These are phyloP conservation scores for Sergeia podlipaevii DNA, from an alignment of 208 protist species.

Conservation along the genomic window DNA sequence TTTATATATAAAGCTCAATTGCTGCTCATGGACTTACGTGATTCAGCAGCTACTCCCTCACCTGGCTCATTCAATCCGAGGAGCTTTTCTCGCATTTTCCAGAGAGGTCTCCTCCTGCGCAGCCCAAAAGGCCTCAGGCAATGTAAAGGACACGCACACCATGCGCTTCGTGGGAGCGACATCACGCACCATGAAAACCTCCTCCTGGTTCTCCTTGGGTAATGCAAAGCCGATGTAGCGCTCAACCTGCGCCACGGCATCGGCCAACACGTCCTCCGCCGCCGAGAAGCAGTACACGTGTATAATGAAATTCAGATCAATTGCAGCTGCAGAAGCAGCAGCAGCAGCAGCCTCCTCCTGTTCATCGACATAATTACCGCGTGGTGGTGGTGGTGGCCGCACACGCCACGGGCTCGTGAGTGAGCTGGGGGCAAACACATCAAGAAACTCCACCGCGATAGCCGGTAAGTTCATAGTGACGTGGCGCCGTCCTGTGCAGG, in stretches of 20 bases:
- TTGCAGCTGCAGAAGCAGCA: background rate
- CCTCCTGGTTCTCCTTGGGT: conserved; percentile 30
- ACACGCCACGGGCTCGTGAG: background rate
- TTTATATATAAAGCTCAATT: too few relatives aligned
- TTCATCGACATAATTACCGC: too few relatives aligned
- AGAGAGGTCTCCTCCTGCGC: conserved; percentile 9
- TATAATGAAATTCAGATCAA: conserved; percentile 44
- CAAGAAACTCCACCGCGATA: conserved; percentile 95
- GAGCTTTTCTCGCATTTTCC: too few relatives aligned
- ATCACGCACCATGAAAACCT: conserved; percentile 90
- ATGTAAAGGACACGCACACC: conserved; percentile 93
- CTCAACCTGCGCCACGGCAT: conserved; percentile 77
- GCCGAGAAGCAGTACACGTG: conserved; percentile 90
- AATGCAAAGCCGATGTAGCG: conserved; percentile 18
- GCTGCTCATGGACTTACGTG: too few relatives aligned
- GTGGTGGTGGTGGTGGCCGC: too few relatives aligned
- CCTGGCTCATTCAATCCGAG: too few relatives aligned
- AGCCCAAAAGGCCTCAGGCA: conserved; percentile 72
- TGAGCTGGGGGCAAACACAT: conserved; percentile 62
- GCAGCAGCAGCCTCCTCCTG: too few relatives aligned
- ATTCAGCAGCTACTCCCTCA: too few relatives aligned
- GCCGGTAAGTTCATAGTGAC: conserved; percentile 98
- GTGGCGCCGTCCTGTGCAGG: conserved; percentile 58
- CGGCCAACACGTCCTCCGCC: conserved; percentile 36
- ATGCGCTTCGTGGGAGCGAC: conserved; percentile 95